These are phyloP conservation scores for Rhynchospora pubera DNA, from an alignment of 176 grass and related monocot genomes.

Conservation along the genomic window DNA sequence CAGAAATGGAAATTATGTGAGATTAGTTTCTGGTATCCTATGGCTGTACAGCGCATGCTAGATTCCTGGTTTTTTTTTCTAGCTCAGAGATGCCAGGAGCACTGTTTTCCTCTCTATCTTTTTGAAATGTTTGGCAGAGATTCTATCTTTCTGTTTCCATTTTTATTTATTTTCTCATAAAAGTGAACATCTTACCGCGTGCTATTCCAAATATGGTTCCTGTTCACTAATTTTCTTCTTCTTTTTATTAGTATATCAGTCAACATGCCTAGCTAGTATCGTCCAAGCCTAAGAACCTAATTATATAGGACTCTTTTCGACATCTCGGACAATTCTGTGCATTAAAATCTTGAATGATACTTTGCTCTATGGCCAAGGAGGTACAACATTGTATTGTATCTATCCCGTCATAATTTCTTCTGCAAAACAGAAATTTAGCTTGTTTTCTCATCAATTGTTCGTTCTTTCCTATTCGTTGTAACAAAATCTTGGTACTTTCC, in stretches of 20 bases:
- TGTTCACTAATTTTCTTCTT: background rate
- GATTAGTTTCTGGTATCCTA: background rate
- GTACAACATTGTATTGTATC: background rate
- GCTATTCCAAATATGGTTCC: background rate
- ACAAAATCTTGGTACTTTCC: background rate
- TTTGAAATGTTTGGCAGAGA: background rate
- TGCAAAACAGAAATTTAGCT: background rate
- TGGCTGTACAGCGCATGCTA: background rate
- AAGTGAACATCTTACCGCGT: background rate
- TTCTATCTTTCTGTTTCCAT: background rate
- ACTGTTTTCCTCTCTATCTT: background rate
- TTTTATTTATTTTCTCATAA: background rate
- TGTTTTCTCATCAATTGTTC: too few species aligned
- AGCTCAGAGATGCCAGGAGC: background rate
- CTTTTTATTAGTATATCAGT: background rate
- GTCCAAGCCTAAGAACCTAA: background rate
- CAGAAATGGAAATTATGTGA: background rate
- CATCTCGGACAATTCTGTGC: background rate
- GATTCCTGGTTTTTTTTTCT: background rate
- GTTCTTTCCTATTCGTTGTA: background rate
- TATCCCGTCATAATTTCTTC: background rate
- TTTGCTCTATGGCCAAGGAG: background rate
- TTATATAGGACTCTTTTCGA: background rate
- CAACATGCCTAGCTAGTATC: background rate
- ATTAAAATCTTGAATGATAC: background rate